These are phyloP conservation scores for Naganishia sp. DNA, from an alignment of 1,284 basidiomycete species.

Conservation along the genomic window DNA sequence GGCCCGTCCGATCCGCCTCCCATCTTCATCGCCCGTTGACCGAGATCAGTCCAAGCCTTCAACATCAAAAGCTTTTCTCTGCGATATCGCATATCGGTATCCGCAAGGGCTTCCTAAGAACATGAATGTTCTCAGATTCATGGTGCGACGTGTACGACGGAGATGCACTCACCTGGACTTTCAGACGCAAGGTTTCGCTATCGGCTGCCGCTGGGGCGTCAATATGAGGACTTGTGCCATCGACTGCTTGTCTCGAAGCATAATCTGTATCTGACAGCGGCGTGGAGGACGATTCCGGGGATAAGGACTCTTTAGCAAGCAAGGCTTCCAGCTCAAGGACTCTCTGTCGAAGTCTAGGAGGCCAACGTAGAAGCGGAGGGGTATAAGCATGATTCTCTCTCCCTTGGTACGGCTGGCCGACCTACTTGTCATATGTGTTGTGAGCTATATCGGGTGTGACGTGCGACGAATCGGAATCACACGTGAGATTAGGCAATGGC, in stretches of 20 bases:
- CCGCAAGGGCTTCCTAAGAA: constrained; percentile 51
- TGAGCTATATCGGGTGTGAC: background rate
- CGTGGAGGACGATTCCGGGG: background rate
- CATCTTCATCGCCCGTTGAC: constrained; percentile 65
- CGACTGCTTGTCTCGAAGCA: background rate
- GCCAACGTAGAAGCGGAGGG: too few relatives aligned
- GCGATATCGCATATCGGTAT: constrained; percentile 65
- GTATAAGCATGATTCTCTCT: background rate
- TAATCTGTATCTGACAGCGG: background rate
- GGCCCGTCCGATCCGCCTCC: background rate
- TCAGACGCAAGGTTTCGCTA: background rate
- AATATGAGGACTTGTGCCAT: background rate
- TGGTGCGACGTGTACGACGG: too few relatives aligned
- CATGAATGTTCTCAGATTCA: background rate
- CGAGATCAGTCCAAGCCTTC: constrained; percentile 68
- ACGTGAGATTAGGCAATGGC: too few relatives aligned
- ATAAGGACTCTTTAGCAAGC: background rate
- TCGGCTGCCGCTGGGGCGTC: background rate
- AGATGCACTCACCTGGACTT: too few relatives aligned
- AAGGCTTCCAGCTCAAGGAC: constrained; percentile 4
- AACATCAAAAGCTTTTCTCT: constrained; percentile 79
- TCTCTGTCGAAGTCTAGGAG: background rate
- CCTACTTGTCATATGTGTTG: background rate
- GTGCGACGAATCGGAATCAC: background rate
- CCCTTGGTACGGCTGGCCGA: background rate